Evolutionary conservation across 2,329 filamentous ascomycete species (phyloP).

Genomic region (Lecanoromycetidae sp.): DNA sequence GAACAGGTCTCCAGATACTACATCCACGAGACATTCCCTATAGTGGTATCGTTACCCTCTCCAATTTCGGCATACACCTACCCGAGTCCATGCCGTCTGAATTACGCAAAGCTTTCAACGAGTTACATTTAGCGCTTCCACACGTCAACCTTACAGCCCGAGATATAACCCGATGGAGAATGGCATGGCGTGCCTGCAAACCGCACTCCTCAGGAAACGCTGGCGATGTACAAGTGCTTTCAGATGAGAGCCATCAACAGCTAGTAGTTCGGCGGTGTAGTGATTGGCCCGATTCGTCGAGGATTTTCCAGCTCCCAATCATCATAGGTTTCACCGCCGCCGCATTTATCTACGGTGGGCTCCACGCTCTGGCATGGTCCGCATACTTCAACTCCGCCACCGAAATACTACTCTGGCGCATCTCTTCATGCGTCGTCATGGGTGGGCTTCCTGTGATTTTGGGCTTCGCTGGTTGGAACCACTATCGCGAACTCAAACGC

Average conservation of each 20-base stretch:
- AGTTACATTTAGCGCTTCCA: not conserved
- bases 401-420: slow-evolving; percentile 5
- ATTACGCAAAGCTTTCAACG: not conserved
- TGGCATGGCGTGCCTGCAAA: slow-evolving; percentile 1
- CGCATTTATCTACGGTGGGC: slow-evolving; percentile 7
- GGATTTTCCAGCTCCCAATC: not conserved
- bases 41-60: not conserved
- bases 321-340: slow-evolving; percentile 2
- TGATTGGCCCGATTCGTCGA: not conserved
- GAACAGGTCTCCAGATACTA: not conserved
- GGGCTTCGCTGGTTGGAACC: not conserved
- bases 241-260: not conserved
- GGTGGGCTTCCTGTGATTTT: not conserved
- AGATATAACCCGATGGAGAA: slow-evolving; percentile 5
- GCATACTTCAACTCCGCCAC: not conserved
- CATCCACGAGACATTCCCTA: not conserved
- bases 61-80: not conserved
- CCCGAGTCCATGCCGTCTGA: not conserved
- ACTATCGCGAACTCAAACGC: too few species aligned
- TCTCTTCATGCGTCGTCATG: slow-evolving; percentile 5
- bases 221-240: not conserved
- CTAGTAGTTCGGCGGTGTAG: not conserved
- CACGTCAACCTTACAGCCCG: not conserved
- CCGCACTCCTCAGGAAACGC: not conserved
- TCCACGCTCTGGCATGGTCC: slow-evolving; percentile 11